A percentile compares a stretch with the other conserved stretches of the same genome.
Conservation (phyloP, 2,329 filamentous ascomycete genomes). For the Xylaria arbuscula region DNA sequence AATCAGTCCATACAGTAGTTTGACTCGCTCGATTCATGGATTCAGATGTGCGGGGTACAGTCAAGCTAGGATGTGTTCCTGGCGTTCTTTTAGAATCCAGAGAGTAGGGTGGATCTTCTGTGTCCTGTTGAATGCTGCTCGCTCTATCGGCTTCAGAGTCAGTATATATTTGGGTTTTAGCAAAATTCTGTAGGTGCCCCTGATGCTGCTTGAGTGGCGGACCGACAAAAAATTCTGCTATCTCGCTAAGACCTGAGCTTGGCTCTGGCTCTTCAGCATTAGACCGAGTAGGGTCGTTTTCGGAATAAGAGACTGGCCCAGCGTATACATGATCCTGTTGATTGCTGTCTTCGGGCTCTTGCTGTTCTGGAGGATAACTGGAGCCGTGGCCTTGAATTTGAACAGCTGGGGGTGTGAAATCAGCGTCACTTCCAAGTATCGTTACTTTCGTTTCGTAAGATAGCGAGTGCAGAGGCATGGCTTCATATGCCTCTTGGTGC, state of each 20-base stretch:
- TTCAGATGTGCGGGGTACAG: slow-evolving; percentile 58
- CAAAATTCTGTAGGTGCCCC: slow-evolving; percentile 37
- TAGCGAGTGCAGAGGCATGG: slow-evolving; percentile 53
- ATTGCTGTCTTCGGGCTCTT: slow-evolving; percentile 24
- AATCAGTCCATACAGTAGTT: slow-evolving; percentile 70
- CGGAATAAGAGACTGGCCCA: slow-evolving; percentile 15
- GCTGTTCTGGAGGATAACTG: slow-evolving; percentile 19
- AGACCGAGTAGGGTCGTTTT: slow-evolving; percentile 21
- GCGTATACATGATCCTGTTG: slow-evolving; percentile 32
- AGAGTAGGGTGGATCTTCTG: slow-evolving; percentile 45
- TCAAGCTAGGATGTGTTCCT: slow-evolving; percentile 59
- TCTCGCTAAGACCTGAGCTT: slow-evolving; percentile 46
- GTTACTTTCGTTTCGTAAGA: slow-evolving; percentile 61
- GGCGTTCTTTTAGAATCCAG: slow-evolving; percentile 48
- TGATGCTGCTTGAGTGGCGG: slow-evolving; percentile 45
- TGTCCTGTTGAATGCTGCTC: slow-evolving; percentile 35
- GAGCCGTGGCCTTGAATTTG: slow-evolving; percentile 28
- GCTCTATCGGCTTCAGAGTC: slow-evolving; percentile 35
- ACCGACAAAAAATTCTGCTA: slow-evolving; percentile 49
- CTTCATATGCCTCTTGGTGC: slow-evolving; percentile 55
- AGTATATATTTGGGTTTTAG: slow-evolving; percentile 31
- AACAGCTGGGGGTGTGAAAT: slow-evolving; percentile 47
- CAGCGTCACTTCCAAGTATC: slow-evolving; percentile 60
- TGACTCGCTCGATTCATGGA: slow-evolving; percentile 63
- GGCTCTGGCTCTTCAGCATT: slow-evolving; percentile 42